These are phyloP conservation scores for Pseudohalonectria lignicola DNA, from an alignment of 2,329 filamentous ascomycete genomes.

Conservation along the genomic window DNA sequence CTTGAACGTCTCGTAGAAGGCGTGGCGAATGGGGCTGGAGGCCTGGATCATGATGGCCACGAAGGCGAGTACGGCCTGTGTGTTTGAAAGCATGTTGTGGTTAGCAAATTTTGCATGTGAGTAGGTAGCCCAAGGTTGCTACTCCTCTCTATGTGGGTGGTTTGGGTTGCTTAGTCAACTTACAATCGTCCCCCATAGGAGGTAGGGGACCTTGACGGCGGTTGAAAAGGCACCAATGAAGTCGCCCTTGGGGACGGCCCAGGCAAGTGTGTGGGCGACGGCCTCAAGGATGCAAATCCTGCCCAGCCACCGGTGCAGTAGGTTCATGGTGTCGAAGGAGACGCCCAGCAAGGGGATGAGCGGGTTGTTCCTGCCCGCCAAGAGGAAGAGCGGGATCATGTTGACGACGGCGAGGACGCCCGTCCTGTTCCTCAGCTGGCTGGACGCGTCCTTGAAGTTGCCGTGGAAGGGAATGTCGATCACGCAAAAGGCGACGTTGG, in stretches of 20 bases:
- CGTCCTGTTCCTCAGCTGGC: constrained; percentile 53
- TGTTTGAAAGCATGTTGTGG: not conserved
- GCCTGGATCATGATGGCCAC: constrained; percentile 57
- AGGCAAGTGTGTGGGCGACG: constrained; percentile 54
- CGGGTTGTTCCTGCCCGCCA: constrained; percentile 69
- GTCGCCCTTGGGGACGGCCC: constrained; percentile 30
- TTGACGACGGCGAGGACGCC: constrained; percentile 63
- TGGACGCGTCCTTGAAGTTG: constrained; percentile 29
- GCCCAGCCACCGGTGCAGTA: constrained; percentile 72
- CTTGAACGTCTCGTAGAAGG: constrained; percentile 72
- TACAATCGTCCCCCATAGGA: constrained; percentile 55
- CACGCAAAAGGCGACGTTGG: constrained; percentile 70
- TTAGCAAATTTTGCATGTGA: not conserved
- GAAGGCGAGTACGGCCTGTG: constrained; percentile 46
- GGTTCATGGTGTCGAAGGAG: constrained; percentile 74
- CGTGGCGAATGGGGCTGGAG: constrained; percentile 59
- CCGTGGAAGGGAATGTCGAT: constrained; percentile 49
- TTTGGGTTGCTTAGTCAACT: constrained; percentile 21
- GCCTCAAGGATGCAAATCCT: constrained; percentile 64
- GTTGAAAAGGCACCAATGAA: constrained; percentile 26
- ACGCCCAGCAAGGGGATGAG: constrained; percentile 61
- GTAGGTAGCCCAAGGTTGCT: too few relatives aligned
- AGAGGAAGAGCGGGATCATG: constrained; percentile 65
- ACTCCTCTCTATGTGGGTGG: not conserved
- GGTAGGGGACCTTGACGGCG: constrained; percentile 28